Percentiles rank a stretch among this genome's conserved stretches.
Conservation (phyloP, 768 basidiomycete species). For the Kwoniella sp. region DNA sequence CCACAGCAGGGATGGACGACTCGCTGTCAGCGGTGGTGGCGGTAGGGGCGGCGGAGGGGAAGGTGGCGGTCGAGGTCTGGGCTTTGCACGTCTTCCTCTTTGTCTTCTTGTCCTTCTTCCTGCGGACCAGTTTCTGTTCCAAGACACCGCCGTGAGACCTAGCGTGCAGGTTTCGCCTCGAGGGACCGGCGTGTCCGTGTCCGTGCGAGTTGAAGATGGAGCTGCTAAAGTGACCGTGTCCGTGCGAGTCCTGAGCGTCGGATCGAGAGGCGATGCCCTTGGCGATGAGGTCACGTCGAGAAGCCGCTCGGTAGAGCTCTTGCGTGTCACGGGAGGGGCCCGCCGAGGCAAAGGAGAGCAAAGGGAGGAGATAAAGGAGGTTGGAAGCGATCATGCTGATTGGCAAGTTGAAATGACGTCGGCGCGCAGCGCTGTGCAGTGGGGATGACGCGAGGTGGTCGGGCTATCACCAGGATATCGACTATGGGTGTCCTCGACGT, state of each 20-base stretch:
- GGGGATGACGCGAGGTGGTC: not conserved
- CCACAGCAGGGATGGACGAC: not conserved
- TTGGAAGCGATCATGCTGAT: not conserved
- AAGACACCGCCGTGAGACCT: not conserved
- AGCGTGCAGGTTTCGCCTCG: not conserved
- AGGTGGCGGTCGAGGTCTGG: not conserved
- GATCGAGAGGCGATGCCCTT: not conserved
- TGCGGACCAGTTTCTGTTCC: constrained; percentile 7
- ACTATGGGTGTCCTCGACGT: not conserved
- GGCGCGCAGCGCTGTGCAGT: constrained; percentile 5
- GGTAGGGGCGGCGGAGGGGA: constrained; percentile 1
- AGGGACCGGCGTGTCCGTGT: constrained; percentile 1
- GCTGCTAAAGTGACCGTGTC: constrained; percentile 5
- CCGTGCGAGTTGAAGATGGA: constrained; percentile 1
- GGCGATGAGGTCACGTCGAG: not conserved
- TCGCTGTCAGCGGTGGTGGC: not conserved
- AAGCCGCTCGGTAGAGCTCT: constrained; percentile 9
- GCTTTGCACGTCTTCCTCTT: constrained; percentile 1
- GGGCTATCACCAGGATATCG: too few relatives aligned
- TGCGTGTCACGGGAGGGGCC: not conserved
- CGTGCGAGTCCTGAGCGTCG: not conserved
- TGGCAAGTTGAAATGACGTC: not conserved
- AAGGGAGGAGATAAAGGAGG: constrained; percentile 5
- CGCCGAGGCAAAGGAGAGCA: not conserved
- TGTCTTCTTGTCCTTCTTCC: constrained; percentile 4